Conservation (phyloP, 371 early-diverging fungal species). For the Mucor saturninus region DNA sequence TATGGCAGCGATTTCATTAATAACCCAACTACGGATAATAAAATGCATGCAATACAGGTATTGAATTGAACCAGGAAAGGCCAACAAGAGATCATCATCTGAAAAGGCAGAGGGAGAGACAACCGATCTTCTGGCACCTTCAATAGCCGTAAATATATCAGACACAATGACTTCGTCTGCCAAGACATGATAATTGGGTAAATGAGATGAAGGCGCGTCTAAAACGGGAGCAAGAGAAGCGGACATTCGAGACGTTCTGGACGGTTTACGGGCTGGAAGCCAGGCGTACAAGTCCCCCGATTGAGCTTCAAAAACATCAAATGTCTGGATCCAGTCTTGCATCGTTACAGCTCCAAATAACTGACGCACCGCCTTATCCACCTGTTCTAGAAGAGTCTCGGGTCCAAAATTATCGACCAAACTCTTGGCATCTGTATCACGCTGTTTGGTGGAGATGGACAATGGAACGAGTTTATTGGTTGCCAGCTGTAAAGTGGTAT, state of each 20-base stretch:
- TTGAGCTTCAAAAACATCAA: constrained; percentile 74
- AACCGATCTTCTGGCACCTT: constrained; percentile 52
- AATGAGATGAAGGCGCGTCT: constrained; percentile 36
- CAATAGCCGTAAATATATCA: constrained; percentile 70
- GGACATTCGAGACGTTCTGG: constrained; percentile 42
- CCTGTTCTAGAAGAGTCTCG: constrained; percentile 38
- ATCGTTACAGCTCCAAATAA: constrained; percentile 65
- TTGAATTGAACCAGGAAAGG: constrained; percentile 75
- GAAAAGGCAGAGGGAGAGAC: constrained; percentile 45
- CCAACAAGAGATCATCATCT: constrained; percentile 55
- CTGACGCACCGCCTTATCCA: constrained; percentile 36
- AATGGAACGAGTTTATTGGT: constrained; percentile 31
- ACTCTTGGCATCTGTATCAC: constrained; percentile 21
- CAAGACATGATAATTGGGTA: constrained; percentile 31
- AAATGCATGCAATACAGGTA: constrained; percentile 73
- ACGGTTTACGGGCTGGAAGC: constrained; percentile 67
- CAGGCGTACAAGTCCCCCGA: constrained; percentile 74
- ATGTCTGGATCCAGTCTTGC: constrained; percentile 78
- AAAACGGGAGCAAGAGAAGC: constrained; percentile 39
- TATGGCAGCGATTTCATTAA: constrained; percentile 62
- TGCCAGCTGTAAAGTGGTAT: constrained; percentile 20
- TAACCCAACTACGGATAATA: constrained; percentile 76
- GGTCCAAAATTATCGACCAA: constrained; percentile 36
- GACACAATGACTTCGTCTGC: constrained; percentile 65
- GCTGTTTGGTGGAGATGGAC: constrained; percentile 18